A percentile compares a stretch with the other conserved stretches of the same genome.
Evolutionary conservation across 768 basidiomycete genomes (phyloP).

Genomic region (Boletus reticuloceps): DNA sequence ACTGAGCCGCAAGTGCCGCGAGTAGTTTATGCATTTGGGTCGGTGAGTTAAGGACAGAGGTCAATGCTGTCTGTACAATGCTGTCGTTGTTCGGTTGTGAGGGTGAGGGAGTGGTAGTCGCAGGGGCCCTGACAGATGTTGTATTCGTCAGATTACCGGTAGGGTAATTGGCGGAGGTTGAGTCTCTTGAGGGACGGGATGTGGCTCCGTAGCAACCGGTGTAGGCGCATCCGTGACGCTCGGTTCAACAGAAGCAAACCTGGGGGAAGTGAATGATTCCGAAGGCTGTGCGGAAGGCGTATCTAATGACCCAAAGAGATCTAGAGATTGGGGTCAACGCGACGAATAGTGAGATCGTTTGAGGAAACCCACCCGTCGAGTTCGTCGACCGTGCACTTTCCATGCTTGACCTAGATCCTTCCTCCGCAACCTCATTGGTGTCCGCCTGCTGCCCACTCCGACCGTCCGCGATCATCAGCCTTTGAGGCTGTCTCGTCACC

Average conservation of each 20-base stretch:
- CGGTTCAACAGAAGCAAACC: conserved; percentile 29
- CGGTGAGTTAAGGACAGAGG: conserved; percentile 49
- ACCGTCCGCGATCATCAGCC: conserved; percentile 68
- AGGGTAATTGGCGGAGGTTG: conserved; percentile 12
- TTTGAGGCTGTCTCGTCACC: conserved; percentile 46
- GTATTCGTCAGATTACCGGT: conserved; percentile 13
- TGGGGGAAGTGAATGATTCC: conserved; percentile 26
- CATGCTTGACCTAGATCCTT: conserved; percentile 33
- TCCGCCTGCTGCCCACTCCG: conserved; percentile 37
- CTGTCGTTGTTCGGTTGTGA: conserved; percentile 37
- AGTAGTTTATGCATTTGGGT: conserved; percentile 59
- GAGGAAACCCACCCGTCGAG: conserved; percentile 8
- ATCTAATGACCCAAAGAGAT: conserved; percentile 43
- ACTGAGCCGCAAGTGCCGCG: conserved; percentile 36
- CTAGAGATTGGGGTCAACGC: conserved; percentile 25
- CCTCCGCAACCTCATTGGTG: conserved; percentile 39
- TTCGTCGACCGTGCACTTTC: conserved; percentile 24
- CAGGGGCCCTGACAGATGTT: conserved; percentile 1
- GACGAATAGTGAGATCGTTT: neutral
- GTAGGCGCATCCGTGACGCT: conserved; percentile 17
- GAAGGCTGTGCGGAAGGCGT: conserved; percentile 42
- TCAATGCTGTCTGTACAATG: conserved; percentile 48
- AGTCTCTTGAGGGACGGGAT: conserved; percentile 12
- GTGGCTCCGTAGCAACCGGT: conserved; percentile 11
- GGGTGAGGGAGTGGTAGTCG: conserved; percentile 9